phyloP scores from a whole-genome alignment of 441 rosid genomes.

The Gossypium schwendimanii region DNA sequence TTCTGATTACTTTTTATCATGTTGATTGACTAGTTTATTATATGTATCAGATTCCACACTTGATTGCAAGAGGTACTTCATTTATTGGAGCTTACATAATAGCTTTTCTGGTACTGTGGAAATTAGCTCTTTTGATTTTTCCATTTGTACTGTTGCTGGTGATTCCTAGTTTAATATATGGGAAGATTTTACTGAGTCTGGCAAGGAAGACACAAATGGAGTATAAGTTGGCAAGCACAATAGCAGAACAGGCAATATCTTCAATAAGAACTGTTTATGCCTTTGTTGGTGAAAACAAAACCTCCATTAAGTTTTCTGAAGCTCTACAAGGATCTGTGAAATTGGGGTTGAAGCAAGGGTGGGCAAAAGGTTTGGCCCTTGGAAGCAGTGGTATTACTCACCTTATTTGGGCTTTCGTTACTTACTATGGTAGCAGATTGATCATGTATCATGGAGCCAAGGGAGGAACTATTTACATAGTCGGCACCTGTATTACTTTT shows the following conservation, averaged over 20 bases:
- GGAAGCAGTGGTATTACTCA: slow-evolving; percentile 66
- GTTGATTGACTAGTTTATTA: neutral
- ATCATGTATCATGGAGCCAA: slow-evolving; percentile 75
- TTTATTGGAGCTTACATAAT: slow-evolving; percentile 52
- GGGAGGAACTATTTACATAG: slow-evolving; percentile 68
- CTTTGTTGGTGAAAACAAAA: slow-evolving; percentile 57
- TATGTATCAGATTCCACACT: slow-evolving; percentile 46
- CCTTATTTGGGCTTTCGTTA: slow-evolving; percentile 67
- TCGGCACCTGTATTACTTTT: slow-evolving; percentile 42
- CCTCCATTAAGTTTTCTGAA: slow-evolving; percentile 41
- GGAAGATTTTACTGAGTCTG: slow-evolving; percentile 47
- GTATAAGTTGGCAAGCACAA: slow-evolving; percentile 52
- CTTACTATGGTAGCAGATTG: slow-evolving; percentile 73
- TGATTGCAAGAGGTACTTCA: slow-evolving; percentile 40
- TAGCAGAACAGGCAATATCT: slow-evolving; percentile 74
- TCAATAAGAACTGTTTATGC: slow-evolving; percentile 70
- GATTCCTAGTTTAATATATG: slow-evolving; percentile 59
- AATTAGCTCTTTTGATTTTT: slow-evolving; percentile 50
- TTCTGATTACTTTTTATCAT: no score
- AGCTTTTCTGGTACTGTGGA: slow-evolving; percentile 58
- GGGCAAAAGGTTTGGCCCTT: slow-evolving; percentile 65
- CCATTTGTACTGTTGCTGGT: slow-evolving; percentile 51
- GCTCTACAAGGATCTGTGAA: slow-evolving; percentile 56
- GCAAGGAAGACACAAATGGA: slow-evolving; percentile 55
- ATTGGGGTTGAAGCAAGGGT: slow-evolving; percentile 61